Conservation (phyloP, 1,284 basidiomycete genomes). For the Cerrena zonata region DNA sequence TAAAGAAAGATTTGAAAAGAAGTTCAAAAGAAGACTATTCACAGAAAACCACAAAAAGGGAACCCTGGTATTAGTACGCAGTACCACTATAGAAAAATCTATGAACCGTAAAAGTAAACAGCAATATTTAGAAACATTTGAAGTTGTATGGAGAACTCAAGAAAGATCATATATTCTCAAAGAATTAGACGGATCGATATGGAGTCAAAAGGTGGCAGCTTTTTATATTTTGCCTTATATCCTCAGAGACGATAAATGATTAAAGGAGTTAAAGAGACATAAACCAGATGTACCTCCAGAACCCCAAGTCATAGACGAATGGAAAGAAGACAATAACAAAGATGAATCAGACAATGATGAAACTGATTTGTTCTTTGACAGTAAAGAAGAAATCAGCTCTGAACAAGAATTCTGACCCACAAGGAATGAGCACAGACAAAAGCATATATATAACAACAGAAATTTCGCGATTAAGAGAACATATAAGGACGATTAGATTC, state of each 20-base stretch:
- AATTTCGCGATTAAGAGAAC: too few species aligned
- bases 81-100: background rate
- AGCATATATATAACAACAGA: too few species aligned
- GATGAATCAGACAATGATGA: too few species aligned
- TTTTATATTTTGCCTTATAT: background rate
- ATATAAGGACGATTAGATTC: too few species aligned
- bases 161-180: constrained; percentile 26
- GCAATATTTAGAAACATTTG: background rate
- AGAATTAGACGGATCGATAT: constrained; percentile 9
- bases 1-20: constrained; percentile 6
- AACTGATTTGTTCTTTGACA: too few species aligned
- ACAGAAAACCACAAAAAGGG: background rate
- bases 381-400: too few species aligned
- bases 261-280: background rate
- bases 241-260: background rate
- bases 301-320: too few species aligned
- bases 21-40: background rate
- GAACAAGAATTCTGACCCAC: too few species aligned
- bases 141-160: background rate
- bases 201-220: constrained; percentile 3
- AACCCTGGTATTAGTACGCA: background rate
- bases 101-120: background rate
- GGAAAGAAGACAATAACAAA: too few species aligned
- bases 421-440: too few species aligned
- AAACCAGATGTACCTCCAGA: background rate